These are phyloP conservation scores for Teratosphaeria viscida DNA, from an alignment of 2,329 filamentous ascomycete genomes.

Conservation along the genomic window DNA sequence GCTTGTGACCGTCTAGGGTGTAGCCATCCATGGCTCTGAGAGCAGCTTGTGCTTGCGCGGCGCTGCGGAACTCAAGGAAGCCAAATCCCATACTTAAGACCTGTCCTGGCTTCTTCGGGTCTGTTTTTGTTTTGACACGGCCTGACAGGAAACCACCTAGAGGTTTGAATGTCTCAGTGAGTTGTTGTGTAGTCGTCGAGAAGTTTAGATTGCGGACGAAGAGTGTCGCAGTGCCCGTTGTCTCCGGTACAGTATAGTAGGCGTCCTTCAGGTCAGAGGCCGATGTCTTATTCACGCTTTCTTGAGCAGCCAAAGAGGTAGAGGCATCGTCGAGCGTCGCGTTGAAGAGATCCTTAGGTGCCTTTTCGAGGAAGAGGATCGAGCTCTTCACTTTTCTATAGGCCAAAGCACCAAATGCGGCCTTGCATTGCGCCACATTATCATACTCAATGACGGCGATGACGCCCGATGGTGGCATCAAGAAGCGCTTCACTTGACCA, in stretches of 20 bases:
- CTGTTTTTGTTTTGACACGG: constrained; percentile 82
- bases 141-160: constrained; percentile 84
- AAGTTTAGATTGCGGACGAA: constrained; percentile 95
- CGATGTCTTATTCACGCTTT: constrained; percentile 48
- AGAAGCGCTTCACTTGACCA: constrained; percentile 66
- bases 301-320: constrained; percentile 17
- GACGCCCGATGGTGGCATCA: constrained; percentile 88
- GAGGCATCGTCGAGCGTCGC: constrained; percentile 7
- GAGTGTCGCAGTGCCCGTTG: constrained; percentile 53
- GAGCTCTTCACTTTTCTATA: constrained; percentile 88
- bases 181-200: constrained; percentile 63
- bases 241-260: constrained; percentile 46
- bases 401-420: constrained; percentile 73
- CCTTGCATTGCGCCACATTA: constrained; percentile 66
- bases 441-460: constrained; percentile 89
- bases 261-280: constrained; percentile 57
- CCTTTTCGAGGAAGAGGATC: constrained; percentile 87
- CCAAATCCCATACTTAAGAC: constrained; percentile 95
- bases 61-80: constrained; percentile 78
- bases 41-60: constrained; percentile 68
- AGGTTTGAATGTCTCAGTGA: constrained; percentile 68
- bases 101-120: constrained; percentile 82
- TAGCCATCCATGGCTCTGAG: constrained; percentile 79
- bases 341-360: constrained; percentile 69
- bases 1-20: constrained; percentile 74